Evolutionary conservation across 345 rosid genomes (phyloP).

Genomic region (Gossypium stocksii): DNA sequence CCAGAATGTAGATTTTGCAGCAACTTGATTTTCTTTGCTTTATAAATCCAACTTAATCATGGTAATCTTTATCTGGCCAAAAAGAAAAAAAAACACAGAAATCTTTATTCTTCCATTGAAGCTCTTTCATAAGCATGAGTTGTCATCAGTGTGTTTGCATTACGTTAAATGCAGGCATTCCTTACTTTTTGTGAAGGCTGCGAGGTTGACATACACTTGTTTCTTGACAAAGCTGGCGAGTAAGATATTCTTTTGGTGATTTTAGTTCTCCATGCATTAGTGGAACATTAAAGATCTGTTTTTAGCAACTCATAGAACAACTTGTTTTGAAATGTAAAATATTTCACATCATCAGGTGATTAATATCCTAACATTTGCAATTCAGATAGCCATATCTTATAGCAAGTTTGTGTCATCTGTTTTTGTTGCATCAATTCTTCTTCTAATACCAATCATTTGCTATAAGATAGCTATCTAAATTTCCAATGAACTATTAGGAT

Average conservation of each 20-base stretch:
- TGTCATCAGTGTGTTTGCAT: background rate
- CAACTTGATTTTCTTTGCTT: background rate
- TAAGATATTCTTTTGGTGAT: conserved; percentile 39
- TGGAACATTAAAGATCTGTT: background rate
- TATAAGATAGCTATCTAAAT: background rate
- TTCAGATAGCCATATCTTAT: background rate
- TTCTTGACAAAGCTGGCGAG: conserved; percentile 89
- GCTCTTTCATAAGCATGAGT: background rate
- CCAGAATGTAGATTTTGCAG: background rate
- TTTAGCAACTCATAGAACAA: background rate
- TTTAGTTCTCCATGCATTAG: background rate
- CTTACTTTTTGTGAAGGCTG: conserved; percentile 85
- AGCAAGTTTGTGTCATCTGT: background rate
- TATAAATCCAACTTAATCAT: background rate
- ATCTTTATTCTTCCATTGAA: conserved; percentile 2
- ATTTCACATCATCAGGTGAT: background rate
- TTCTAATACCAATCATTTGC: background rate
- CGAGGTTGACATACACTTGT: conserved; percentile 79
- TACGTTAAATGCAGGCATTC: conserved; percentile 59
- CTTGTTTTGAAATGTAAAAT: conserved; percentile 4
- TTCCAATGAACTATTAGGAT: background rate
- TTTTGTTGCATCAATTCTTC: background rate
- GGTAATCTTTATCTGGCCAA: background rate
- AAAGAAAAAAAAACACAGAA: background rate
- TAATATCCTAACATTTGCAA: background rate